A percentile compares a stretch with the other conserved stretches of the same genome.
Evolutionary conservation across 2,329 filamentous ascomycete genomes (phyloP).

Genomic region (Xylaria sp.): DNA sequence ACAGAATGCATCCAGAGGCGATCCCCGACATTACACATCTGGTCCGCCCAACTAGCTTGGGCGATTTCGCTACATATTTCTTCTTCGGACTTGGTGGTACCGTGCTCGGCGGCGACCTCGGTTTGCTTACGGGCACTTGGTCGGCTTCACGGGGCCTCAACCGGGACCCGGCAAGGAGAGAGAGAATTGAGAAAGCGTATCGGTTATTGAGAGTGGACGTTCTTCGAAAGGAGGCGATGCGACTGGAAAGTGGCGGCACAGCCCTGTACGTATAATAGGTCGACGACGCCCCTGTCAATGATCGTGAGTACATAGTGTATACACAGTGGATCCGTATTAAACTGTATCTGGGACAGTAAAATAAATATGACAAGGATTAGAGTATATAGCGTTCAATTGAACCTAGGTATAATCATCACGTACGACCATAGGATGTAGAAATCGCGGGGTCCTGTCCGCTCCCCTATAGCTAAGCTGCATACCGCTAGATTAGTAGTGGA

Average conservation of each 20-base stretch:
- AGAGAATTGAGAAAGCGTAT: conserved; percentile 71
- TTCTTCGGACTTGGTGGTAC: conserved; percentile 70
- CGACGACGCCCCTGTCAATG: background rate
- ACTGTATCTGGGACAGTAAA: too few relatives aligned
- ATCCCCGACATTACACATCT: conserved; percentile 70
- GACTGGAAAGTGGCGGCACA: conserved; percentile 56
- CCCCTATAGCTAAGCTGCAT: too few relatives aligned
- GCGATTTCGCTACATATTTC: conserved; percentile 70
- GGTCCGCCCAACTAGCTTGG: conserved; percentile 65
- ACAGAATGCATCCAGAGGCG: conserved; percentile 55
- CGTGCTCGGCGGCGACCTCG: conserved; percentile 72
- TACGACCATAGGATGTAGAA: too few relatives aligned
- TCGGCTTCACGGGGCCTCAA: conserved; percentile 64
- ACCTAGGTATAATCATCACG: too few relatives aligned
- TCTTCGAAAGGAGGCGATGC: conserved; percentile 67
- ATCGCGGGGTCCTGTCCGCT: too few relatives aligned
- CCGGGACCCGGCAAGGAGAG: conserved; percentile 62
- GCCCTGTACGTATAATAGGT: conserved; percentile 24
- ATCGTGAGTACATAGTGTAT: background rate
- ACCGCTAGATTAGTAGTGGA: too few relatives aligned
- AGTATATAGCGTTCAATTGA: background rate
- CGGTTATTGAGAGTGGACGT: conserved; percentile 70
- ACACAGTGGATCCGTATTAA: background rate
- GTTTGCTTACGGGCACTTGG: conserved; percentile 66
- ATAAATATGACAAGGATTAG: too few relatives aligned